Percentiles rank a stretch among this genome's conserved stretches.
These are phyloP conservation scores for Taxawa tesnikishii DNA, from an alignment of 2,329 filamentous ascomycete species.

Conservation along the genomic window DNA sequence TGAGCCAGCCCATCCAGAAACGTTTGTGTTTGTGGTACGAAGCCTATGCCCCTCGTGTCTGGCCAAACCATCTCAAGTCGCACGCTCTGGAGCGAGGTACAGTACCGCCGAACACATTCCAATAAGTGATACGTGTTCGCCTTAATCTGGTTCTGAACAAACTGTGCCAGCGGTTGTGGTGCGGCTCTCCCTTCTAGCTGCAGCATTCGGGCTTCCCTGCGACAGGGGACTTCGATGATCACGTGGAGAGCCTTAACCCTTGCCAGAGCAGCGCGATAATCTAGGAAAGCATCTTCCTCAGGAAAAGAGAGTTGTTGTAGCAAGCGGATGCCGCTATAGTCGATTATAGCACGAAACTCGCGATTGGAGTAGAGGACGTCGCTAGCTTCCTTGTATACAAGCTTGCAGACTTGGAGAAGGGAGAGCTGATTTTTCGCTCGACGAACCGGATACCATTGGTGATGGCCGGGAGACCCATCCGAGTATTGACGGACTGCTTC, in stretches of 20 bases:
- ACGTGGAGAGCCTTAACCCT: not conserved
- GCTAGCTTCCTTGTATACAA: not conserved
- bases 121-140: not conserved
- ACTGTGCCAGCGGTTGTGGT: not conserved
- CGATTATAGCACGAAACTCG: not conserved
- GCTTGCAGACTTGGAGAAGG: not conserved
- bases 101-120: not conserved
- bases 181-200: too few relatives aligned
- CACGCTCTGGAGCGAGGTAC: not conserved
- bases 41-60: not conserved
- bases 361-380: not conserved
- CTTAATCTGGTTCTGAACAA: not conserved
- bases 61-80: not conserved
- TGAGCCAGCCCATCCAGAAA: not conserved
- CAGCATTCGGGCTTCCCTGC: not conserved
- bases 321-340: not conserved
- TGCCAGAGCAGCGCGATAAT: not conserved
- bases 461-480: not conserved
- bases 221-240: not conserved
- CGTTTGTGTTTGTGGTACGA: not conserved
- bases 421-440: not conserved
- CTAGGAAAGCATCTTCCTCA: not conserved
- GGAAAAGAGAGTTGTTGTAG: not conserved
- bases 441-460: not conserved
- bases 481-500: not conserved